Evolutionary conservation across 2,329 filamentous ascomycete genomes (phyloP).

Genomic region (Cladosporium sp.): DNA sequence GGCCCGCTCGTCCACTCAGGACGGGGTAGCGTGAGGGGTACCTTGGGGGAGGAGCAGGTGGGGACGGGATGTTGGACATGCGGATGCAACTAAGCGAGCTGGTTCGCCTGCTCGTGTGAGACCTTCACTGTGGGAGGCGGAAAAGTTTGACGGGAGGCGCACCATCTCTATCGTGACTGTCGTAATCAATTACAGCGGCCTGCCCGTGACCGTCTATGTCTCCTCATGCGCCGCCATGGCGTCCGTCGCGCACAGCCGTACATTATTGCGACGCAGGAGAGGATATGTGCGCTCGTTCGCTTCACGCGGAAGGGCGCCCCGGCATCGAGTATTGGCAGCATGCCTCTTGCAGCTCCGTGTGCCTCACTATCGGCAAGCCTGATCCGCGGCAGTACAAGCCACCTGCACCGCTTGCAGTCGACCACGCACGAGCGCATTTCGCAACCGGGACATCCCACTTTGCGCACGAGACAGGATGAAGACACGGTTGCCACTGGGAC

Average conservation of each 20-base stretch:
- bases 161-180: not conserved
- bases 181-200: constrained; percentile 8
- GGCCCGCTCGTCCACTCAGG: not conserved
- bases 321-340: not conserved
- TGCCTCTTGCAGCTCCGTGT: not conserved
- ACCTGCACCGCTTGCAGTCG: not conserved
- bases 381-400: constrained; percentile 2
- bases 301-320: not conserved
- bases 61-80: not conserved
- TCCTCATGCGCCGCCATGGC: not conserved
- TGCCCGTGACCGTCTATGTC: not conserved
- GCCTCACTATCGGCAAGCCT: not conserved
- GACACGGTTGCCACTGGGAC: not conserved
- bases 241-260: not conserved
- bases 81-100: constrained; percentile 7
- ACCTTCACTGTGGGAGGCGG: not conserved
- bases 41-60: not conserved
- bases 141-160: not conserved
- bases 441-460: not conserved
- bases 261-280: not conserved
- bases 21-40: not conserved
- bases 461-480: not conserved
- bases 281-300: not conserved
- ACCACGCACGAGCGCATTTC: too few relatives aligned
- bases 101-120: not conserved